phyloP scores from a whole-genome alignment of 768 basidiomycete species.

The Dioszegia crocea region DNA sequence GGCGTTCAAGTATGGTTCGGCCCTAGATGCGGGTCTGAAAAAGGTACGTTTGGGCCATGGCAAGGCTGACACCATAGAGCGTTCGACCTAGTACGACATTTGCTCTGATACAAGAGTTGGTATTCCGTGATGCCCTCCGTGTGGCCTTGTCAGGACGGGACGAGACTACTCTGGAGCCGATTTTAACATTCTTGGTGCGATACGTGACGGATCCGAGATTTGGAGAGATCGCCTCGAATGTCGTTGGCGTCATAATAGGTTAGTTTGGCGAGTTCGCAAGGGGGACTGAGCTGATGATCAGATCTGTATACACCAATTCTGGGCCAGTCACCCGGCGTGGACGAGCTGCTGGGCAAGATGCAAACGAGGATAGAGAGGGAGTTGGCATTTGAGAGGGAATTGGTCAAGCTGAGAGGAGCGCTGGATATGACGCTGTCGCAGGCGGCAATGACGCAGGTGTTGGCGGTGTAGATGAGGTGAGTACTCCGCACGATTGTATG shows the following conservation, averaged over 20 bases:
- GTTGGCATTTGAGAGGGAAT: conserved; percentile 78
- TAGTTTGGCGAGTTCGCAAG: conserved; percentile 70
- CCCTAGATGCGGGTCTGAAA: conserved; percentile 82
- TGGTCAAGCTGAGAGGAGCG: conserved; percentile 76
- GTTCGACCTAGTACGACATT: conserved; percentile 81
- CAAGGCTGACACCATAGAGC: conserved; percentile 54
- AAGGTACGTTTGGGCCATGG: conserved; percentile 57
- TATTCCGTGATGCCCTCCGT: conserved; percentile 82
- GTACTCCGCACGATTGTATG: background rate
- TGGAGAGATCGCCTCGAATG: conserved; percentile 78
- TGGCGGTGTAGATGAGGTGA: conserved; percentile 14
- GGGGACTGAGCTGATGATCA: conserved; percentile 49
- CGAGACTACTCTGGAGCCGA: conserved; percentile 85
- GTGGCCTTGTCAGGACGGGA: conserved; percentile 84
- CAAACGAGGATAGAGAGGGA: conserved; percentile 81
- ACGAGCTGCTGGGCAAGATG: conserved; percentile 73
- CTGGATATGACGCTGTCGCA: conserved; percentile 70
- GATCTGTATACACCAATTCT: conserved; percentile 88
- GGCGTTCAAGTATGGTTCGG: conserved; percentile 87
- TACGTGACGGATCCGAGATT: conserved; percentile 86
- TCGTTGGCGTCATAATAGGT: conserved; percentile 81
- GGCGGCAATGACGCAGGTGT: conserved; percentile 33
- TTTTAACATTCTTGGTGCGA: conserved; percentile 78
- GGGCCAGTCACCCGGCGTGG: conserved; percentile 91
- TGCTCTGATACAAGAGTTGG: conserved; percentile 84